Conservation (phyloP, 1,284 basidiomycete genomes). For the Leccinum angustisporum region DNA sequence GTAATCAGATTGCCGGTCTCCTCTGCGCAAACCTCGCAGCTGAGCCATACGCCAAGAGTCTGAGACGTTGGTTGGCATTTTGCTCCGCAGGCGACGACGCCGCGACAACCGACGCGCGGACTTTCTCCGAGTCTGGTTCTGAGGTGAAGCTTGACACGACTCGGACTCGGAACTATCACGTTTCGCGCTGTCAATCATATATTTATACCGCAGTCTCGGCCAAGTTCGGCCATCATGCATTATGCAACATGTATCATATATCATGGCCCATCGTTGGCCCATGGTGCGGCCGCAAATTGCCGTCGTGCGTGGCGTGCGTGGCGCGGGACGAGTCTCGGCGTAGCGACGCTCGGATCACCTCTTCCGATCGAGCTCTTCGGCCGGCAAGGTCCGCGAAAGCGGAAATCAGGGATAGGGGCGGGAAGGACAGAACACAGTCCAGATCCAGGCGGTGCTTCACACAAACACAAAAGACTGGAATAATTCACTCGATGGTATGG, state of each 20-base stretch:
- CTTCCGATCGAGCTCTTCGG: background rate
- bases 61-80: too few relatives aligned
- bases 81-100: background rate
- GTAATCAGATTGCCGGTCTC: background rate
- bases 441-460: background rate
- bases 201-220: background rate
- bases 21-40: background rate
- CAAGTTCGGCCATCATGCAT: too few relatives aligned
- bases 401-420: background rate
- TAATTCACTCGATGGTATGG: background rate
- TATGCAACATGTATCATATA: too few relatives aligned
- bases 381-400: background rate
- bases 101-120: background rate
- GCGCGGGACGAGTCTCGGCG: background rate
- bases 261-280: background rate
- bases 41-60: too few relatives aligned
- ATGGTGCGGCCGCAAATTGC: background rate
- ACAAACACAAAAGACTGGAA: background rate
- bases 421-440: background rate
- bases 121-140: background rate
- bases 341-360: background rate
- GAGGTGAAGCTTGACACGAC: background rate
- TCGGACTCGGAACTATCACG: background rate
- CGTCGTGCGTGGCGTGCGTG: background rate
- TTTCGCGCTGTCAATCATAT: background rate